Base-by-base conservation (phyloP, 2,329 filamentous ascomycete species). In the Xylaria digitata region DNA sequence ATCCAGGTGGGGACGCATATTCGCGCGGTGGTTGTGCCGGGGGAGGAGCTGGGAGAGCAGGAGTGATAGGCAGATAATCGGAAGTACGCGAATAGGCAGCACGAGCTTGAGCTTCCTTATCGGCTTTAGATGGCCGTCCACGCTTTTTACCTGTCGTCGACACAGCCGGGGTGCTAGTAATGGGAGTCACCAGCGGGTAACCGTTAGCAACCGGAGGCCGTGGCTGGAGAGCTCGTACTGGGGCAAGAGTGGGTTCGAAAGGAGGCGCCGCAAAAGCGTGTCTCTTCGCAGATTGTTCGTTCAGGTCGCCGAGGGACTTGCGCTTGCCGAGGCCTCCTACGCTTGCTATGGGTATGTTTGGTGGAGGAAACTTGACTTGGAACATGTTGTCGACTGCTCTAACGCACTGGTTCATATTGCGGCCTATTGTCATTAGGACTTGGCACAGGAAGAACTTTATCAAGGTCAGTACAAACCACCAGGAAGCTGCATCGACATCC, bases 401-500 rank as follows among this genome's bases (percentile, higher is more conserved):
- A 61, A 83, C 75, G 69, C 82, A 85, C 71, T 85, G 82, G 40
- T 78, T 78, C 78, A 84, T 79, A 69, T 80, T 84, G 60, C 83
- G 82, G 40, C 83, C 83, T 85, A 62, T 32, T 61, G 43, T 67
- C 53, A 71, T 76, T 74, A 75, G 74, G 71, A 66, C 56, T 61
- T 45, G 63, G 52, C 63, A 55, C 7, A 23, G 45, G 57, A 60
- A 68, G 52, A 55, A 61, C 55, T 63, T 69, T 63, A 57, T 55
- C 52, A 57, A 67, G 67, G 61, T 65, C 63, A 65, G 60, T 59
- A 74, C 78, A 66, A 80, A 85, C 83, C 83, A 63, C 73, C 70
- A 11, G 83, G 83, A 45, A 85, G 77, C 69, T 84, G 83, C 80
- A 85, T 84, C 52, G 75, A 77, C 74, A 82, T 77, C 82, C 82